These are phyloP conservation scores for Fusarium euwallaceae DNA, from an alignment of 2,329 filamentous ascomycete genomes.

Conservation along the genomic window DNA sequence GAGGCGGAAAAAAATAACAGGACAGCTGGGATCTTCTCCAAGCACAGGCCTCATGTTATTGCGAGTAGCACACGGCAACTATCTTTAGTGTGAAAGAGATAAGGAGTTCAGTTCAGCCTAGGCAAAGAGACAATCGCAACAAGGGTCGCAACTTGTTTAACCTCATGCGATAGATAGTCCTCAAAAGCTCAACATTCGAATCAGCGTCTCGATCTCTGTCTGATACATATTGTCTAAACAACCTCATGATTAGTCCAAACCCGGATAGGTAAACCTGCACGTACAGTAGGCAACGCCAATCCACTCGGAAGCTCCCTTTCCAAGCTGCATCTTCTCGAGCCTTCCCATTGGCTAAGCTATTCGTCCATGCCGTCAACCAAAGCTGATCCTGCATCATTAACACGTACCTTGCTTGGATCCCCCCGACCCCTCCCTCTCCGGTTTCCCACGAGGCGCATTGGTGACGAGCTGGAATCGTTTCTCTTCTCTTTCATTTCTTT, in stretches of 20 bases:
- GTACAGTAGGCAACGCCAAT: not conserved
- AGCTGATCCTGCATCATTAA: conserved; percentile 21
- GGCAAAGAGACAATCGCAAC: not conserved
- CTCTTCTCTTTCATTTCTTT: conserved; percentile 1
- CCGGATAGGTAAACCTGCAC: conserved; percentile 2
- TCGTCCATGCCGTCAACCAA: conserved; percentile 11
- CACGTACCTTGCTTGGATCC: conserved; percentile 9
- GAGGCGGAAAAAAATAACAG: conserved; percentile 8
- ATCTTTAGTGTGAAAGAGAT: conserved; percentile 2
- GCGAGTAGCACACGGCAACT: conserved; percentile 11
- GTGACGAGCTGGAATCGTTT: not conserved
- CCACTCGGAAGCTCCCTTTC: conserved; percentile 11
- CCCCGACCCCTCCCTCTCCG: not conserved
- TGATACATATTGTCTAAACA: not conserved
- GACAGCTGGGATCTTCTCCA: conserved; percentile 18
- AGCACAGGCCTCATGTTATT: conserved; percentile 36
- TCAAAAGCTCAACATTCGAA: not conserved
- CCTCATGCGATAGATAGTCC: not conserved
- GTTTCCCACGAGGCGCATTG: not conserved
- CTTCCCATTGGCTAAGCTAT: conserved; percentile 9
- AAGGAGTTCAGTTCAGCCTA: not conserved
- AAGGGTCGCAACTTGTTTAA: not conserved
- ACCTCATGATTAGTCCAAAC: conserved; percentile 4
- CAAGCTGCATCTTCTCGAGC: conserved; percentile 3
- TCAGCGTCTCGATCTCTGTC: not conserved